Base-by-base conservation (phyloP, 2,329 filamentous ascomycete genomes). In the Lachnellula suecica region DNA sequence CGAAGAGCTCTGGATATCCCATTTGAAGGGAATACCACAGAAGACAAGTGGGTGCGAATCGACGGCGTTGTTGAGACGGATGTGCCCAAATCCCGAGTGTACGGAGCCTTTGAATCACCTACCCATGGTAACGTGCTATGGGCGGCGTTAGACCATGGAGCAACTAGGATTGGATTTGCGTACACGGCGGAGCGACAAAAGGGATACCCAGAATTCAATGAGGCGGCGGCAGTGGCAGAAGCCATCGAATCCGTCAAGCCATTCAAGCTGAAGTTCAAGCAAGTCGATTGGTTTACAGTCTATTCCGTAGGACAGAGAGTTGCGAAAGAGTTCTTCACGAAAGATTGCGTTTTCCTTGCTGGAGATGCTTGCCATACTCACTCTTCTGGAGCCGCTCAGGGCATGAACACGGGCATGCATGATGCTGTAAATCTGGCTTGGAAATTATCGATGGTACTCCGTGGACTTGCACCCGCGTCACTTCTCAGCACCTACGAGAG, bases 351-450 rank as follows among this genome's bases (percentile, higher is more conserved):
- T 4, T 82, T 82, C 57, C 66, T 83, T 10, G 77, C 76, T 0
- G 79, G 79, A 0, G 79, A 83, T 60, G 78, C 79, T 19, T 79
- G 77, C 52, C 79, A 83, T 55, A 83, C 82, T 0, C 82, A 85
- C 60, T 81, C 76, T 0, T 82, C 82, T 2, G 84, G 85, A 59
- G 82, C 82, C 0, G 83, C 81, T 0, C 83, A 85, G 64, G 83
- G 78, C 4, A 77, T 80, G 74, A 81, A 81, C 54, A 76, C 77
- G 11, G 72, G 76, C 25, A 70, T 85, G 51, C 82, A 85, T 61
- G 83, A 85, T 54, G 74, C 82, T 5, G 79, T 82, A 55, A 84
- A 84, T 54, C 73, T 84, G 41, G 81, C 79, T 6, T 84, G 81
- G 81, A 84, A 85, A 61, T 70, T 84, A 7, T 77, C 72, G 1